Conservation (phyloP, 495 filamentous ascomycete genomes). For the Penicillium maclennaniae region DNA sequence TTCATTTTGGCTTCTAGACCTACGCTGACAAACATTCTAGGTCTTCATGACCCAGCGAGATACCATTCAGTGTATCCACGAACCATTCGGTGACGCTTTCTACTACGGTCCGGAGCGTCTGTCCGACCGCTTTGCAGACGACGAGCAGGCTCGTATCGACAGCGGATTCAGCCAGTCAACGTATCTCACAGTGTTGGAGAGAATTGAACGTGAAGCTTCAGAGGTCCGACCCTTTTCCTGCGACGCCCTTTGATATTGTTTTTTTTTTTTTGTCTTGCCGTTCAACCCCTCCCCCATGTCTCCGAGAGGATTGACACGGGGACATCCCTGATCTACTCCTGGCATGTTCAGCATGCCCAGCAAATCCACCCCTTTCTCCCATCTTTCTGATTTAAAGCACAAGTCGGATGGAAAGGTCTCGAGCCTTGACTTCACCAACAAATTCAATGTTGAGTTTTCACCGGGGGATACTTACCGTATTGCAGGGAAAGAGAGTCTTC, state of each 20-base stretch:
- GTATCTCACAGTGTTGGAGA: constrained; percentile 70
- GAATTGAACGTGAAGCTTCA: constrained; percentile 60
- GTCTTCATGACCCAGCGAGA: constrained; percentile 93
- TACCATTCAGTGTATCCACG: constrained; percentile 77
- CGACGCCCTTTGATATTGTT: constrained; percentile 18
- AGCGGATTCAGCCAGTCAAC: constrained; percentile 76
- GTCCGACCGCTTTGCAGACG: constrained; percentile 66
- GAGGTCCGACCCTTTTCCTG: constrained; percentile 54
- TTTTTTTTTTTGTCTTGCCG: constrained; percentile 13
- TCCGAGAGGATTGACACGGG: constrained; percentile 7
- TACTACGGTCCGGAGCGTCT: constrained; percentile 91
- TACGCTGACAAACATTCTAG: constrained; percentile 35
- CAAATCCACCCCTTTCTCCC: not conserved
- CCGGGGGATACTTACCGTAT: constrained; percentile 35
- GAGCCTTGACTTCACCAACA: not conserved
- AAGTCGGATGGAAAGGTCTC: not conserved
- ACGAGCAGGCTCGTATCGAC: constrained; percentile 61
- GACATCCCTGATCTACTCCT: not conserved
- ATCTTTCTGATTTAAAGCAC: not conserved
- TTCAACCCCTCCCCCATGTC: constrained; percentile 9
- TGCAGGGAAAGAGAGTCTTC: constrained; percentile 72
- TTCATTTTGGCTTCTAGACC: not conserved
- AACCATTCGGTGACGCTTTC: constrained; percentile 95
- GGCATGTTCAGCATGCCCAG: not conserved
- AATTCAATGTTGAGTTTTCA: not conserved